Percentiles rank a stretch among this genome's conserved stretches.
phyloP scores from a whole-genome alignment of 495 filamentous ascomycete genomes.

The Gamarada debralockiae region DNA sequence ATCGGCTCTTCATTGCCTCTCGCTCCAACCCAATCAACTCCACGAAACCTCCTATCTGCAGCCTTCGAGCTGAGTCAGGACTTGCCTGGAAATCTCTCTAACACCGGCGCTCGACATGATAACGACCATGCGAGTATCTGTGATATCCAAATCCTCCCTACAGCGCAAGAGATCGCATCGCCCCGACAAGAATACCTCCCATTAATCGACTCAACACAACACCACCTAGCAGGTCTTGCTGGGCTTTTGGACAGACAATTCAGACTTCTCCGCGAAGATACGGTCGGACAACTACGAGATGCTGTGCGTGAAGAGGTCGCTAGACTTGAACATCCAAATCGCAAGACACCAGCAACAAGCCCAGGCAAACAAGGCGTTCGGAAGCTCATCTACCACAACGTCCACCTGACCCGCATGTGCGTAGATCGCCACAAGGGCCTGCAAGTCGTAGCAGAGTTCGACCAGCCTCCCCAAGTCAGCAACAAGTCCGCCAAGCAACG shows the following conservation, averaged over 20 bases:
- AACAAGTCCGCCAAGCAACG: slow-evolving; percentile 31
- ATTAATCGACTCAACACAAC: slow-evolving; percentile 39
- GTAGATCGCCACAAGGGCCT: slow-evolving; percentile 48
- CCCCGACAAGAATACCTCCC: slow-evolving; percentile 57
- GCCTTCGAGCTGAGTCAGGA: slow-evolving; percentile 39
- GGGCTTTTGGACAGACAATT: slow-evolving; percentile 70
- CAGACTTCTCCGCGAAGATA: slow-evolving; percentile 63
- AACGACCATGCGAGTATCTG: slow-evolving; percentile 60
- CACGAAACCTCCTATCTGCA: slow-evolving; percentile 10
- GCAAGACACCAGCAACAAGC: slow-evolving; percentile 14
- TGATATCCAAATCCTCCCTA: slow-evolving; percentile 62
- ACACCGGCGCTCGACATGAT: slow-evolving; percentile 56
- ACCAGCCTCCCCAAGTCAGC: slow-evolving; percentile 43
- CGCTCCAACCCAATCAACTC: slow-evolving; percentile 14
- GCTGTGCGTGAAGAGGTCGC: slow-evolving; percentile 41
- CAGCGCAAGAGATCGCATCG: slow-evolving; percentile 54
- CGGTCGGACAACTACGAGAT: slow-evolving; percentile 57
- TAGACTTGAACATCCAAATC: slow-evolving; percentile 20
- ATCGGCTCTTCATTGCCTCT: slow-evolving; percentile 34
- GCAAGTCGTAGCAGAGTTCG: slow-evolving; percentile 49
- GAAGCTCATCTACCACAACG: slow-evolving; percentile 28
- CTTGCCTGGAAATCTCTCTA: slow-evolving; percentile 49
- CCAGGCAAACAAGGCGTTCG: slow-evolving; percentile 28
- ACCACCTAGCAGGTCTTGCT: slow-evolving; percentile 54
- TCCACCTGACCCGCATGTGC: slow-evolving; percentile 20